Conservation (phyloP, 306 rosid species). For the cucumber (Cucumis sativus) region DNA sequence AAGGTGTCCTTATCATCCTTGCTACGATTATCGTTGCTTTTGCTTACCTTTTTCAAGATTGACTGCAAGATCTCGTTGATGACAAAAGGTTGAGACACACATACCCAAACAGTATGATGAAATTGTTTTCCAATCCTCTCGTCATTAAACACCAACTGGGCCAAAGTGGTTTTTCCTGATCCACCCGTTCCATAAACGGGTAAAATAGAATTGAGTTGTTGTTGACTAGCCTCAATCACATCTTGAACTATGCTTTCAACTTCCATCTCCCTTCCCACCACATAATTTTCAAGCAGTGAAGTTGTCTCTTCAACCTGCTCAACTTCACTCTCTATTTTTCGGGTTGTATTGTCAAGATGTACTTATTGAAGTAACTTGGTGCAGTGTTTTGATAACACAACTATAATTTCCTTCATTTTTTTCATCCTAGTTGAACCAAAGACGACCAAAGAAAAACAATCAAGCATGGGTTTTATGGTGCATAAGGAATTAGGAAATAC, state of each 20-base stretch:
- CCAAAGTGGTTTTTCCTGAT: constrained; percentile 11
- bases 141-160: not conserved
- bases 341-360: no score
- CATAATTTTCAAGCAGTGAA: not conserved
- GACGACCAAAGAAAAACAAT: no score
- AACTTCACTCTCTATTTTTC: not conserved
- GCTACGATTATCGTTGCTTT: not conserved
- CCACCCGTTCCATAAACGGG: constrained; percentile 12
- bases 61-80: not conserved
- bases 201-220: not conserved
- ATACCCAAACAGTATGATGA: constrained; percentile 2
- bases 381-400: no score
- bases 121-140: not conserved
- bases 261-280: not conserved
- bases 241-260: not conserved
- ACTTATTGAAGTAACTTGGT: no score
- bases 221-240: not conserved
- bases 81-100: constrained; percentile 5
- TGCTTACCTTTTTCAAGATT: not conserved
- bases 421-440: no score
- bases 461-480: no score
- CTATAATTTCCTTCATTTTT: no score
- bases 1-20: not conserved
- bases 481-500: no score
- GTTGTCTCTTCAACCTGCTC: not conserved